phyloP scores from a whole-genome alignment of 2,329 filamentous ascomycete species.

The Hypoxylon sp. region DNA sequence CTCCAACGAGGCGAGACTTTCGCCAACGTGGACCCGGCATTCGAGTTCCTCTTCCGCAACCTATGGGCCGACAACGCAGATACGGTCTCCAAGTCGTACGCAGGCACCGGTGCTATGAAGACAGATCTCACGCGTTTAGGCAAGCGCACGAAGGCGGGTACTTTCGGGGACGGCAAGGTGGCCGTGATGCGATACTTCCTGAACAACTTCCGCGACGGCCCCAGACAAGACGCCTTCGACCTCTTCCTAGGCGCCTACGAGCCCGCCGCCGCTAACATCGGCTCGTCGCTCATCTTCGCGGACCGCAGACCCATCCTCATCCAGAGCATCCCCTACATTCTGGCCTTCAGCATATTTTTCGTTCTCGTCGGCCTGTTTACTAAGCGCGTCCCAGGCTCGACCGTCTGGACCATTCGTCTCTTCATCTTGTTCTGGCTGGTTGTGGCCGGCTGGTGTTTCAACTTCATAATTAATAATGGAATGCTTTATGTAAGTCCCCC shows the following conservation, averaged over 20 bases:
- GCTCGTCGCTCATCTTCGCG: constrained; percentile 81
- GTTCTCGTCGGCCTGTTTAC: constrained; percentile 82
- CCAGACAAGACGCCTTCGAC: constrained; percentile 94
- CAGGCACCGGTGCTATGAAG: constrained; percentile 96
- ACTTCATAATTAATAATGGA: constrained; percentile 86
- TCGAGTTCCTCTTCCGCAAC: constrained; percentile 95
- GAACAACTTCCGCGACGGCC: constrained; percentile 96
- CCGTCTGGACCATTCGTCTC: constrained; percentile 84
- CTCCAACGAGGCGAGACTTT: constrained; percentile 83
- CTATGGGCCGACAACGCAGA: constrained; percentile 99
- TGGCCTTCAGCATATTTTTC: constrained; percentile 89
- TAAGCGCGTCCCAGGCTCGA: constrained; percentile 77
- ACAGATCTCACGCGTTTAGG: constrained; percentile 98
- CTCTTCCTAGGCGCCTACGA: constrained; percentile 91
- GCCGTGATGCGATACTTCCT: constrained; percentile 89
- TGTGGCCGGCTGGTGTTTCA: constrained; percentile 78
- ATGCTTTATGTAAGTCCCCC: constrained; percentile 87
- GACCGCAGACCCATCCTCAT: constrained; percentile 89
- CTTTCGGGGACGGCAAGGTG: constrained; percentile 88
- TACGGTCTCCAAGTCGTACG: constrained; percentile 91
- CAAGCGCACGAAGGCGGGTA: constrained; percentile 86
- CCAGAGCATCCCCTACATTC: constrained; percentile 92
- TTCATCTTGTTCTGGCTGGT: constrained; percentile 85
- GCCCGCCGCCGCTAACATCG: constrained; percentile 78
- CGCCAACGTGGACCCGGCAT: constrained; percentile 80